A percentile compares a stretch with the other conserved stretches of the same genome.
Conservation (phyloP, 2,329 filamentous ascomycete genomes). For the Elsinoe arachidis region DNA sequence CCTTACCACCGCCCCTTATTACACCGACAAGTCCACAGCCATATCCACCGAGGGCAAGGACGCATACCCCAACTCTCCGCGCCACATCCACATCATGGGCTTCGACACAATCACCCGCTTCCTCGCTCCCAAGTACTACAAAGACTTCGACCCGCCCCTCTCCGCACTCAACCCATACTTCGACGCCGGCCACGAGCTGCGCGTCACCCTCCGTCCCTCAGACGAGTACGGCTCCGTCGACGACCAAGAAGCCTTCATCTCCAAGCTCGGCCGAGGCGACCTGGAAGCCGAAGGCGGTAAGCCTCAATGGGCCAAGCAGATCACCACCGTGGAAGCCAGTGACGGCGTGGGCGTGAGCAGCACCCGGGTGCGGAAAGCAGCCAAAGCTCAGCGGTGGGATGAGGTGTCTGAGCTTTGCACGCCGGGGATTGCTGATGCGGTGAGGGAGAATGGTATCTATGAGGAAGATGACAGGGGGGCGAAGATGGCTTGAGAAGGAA, state of each 20-base stretch:
- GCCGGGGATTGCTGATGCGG: slow-evolving; percentile 48
- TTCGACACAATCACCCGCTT: slow-evolving; percentile 70
- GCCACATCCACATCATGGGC: slow-evolving; percentile 61
- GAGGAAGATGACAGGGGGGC: slow-evolving; percentile 28
- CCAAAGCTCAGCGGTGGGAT: slow-evolving; percentile 39
- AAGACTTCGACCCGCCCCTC: slow-evolving; percentile 37
- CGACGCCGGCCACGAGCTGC: slow-evolving; percentile 46
- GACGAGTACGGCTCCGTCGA: slow-evolving; percentile 51
- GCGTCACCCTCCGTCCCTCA: slow-evolving; percentile 56
- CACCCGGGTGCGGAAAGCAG: slow-evolving; percentile 55
- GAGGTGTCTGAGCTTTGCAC: slow-evolving; percentile 49
- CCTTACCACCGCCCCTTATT: slow-evolving; percentile 64
- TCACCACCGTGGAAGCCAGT: slow-evolving; percentile 51
- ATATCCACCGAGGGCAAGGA: slow-evolving; percentile 39
- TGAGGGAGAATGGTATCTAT: slow-evolving; percentile 52
- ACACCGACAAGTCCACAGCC: slow-evolving; percentile 59
- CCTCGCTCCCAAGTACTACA: slow-evolving; percentile 66
- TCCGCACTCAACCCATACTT: slow-evolving; percentile 56
- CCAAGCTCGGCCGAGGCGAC: slow-evolving; percentile 37
- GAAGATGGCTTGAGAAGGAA: slow-evolving; percentile 27
- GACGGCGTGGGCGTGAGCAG: slow-evolving; percentile 44
- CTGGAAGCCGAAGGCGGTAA: slow-evolving; percentile 48
- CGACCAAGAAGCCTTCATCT: slow-evolving; percentile 49
- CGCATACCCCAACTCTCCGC: slow-evolving; percentile 28
- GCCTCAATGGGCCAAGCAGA: slow-evolving; percentile 49